Evolutionary conservation across 768 basidiomycete species (phyloP).

Genomic region (Collybia nuda): DNA sequence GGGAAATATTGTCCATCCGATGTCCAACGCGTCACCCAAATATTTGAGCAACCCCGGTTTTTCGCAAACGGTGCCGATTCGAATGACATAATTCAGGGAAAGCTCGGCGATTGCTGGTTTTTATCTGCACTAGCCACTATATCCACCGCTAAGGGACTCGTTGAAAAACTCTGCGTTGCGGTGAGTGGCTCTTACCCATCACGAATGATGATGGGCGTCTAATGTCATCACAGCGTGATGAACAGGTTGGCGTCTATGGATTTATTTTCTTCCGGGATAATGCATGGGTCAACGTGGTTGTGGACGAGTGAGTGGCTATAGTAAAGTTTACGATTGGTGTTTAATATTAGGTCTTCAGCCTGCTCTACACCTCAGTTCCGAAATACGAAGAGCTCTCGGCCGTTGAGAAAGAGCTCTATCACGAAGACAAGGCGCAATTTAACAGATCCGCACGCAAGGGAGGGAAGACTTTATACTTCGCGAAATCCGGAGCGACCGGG

Average conservation of each 20-base stretch:
- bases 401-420: slow-evolving; percentile 45
- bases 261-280: slow-evolving; percentile 57
- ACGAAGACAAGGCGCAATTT: slow-evolving; percentile 48
- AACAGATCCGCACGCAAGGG: slow-evolving; percentile 46
- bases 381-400: slow-evolving; percentile 47
- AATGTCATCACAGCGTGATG: slow-evolving; percentile 36
- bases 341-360: slow-evolving; percentile 22
- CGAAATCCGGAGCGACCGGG: slow-evolving; percentile 42
- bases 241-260: slow-evolving; percentile 55
- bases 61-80: slow-evolving; percentile 44
- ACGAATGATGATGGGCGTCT: no score
- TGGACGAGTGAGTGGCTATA: slow-evolving; percentile 48
- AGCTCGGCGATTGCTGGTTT: slow-evolving; percentile 58
- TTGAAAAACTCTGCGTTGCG: slow-evolving; percentile 51
- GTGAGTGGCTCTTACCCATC: slow-evolving; percentile 16
- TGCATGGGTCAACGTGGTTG: slow-evolving; percentile 52
- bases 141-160: slow-evolving; percentile 42
- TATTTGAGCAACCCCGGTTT: slow-evolving; percentile 53
- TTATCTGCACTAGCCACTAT: slow-evolving; percentile 51
- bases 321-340: neutral
- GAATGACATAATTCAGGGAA: slow-evolving; percentile 51
- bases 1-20: slow-evolving; percentile 34
- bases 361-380: slow-evolving; percentile 46
- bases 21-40: slow-evolving; percentile 44
- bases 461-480: slow-evolving; percentile 49